phyloP scores from a whole-genome alignment of 805 yeast species.

The Sungouiella thailandica region DNA sequence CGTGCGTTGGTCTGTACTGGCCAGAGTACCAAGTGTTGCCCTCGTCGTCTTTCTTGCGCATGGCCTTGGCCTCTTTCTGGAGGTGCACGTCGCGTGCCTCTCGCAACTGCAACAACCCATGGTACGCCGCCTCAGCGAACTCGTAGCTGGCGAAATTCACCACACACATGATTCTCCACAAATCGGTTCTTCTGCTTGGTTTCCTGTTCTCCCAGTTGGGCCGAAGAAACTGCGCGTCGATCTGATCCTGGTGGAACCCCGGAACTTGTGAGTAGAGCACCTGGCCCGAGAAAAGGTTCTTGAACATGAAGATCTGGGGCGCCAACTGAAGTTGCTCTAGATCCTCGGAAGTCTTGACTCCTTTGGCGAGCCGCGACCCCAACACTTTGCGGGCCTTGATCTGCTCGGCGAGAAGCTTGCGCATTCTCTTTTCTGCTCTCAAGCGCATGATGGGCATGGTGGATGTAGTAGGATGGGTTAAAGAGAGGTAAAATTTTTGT shows the following conservation, averaged over 20 bases:
- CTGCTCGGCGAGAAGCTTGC: slow-evolving; percentile 43
- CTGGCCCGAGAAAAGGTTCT: slow-evolving; percentile 86
- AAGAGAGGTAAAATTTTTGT: neutral
- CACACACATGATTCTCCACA: slow-evolving; percentile 89
- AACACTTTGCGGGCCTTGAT: slow-evolving; percentile 37
- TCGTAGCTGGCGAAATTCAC: slow-evolving; percentile 60
- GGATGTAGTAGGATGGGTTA: slow-evolving; percentile 5
- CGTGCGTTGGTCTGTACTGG: slow-evolving; percentile 83
- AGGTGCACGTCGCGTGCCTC: slow-evolving; percentile 63
- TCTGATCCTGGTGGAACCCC: slow-evolving; percentile 51
- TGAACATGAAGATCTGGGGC: slow-evolving; percentile 78
- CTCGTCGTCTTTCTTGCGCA: slow-evolving; percentile 68
- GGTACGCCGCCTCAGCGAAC: slow-evolving; percentile 66
- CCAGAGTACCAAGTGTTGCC: slow-evolving; percentile 85
- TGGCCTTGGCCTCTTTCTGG: slow-evolving; percentile 49
- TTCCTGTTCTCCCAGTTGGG: slow-evolving; percentile 88
- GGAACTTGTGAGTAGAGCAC: slow-evolving; percentile 86
- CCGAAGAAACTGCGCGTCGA: slow-evolving; percentile 65
- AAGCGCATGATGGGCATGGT: slow-evolving; percentile 33
- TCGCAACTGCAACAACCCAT: slow-evolving; percentile 69
- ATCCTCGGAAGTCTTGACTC: slow-evolving; percentile 29
- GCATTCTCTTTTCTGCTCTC: slow-evolving; percentile 43
- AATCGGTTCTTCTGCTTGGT: slow-evolving; percentile 76
- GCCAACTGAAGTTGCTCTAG: slow-evolving; percentile 53
- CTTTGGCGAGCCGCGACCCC: slow-evolving; percentile 41